phyloP scores from a whole-genome alignment of 495 filamentous ascomycete species.

The Neurospora sp. region DNA sequence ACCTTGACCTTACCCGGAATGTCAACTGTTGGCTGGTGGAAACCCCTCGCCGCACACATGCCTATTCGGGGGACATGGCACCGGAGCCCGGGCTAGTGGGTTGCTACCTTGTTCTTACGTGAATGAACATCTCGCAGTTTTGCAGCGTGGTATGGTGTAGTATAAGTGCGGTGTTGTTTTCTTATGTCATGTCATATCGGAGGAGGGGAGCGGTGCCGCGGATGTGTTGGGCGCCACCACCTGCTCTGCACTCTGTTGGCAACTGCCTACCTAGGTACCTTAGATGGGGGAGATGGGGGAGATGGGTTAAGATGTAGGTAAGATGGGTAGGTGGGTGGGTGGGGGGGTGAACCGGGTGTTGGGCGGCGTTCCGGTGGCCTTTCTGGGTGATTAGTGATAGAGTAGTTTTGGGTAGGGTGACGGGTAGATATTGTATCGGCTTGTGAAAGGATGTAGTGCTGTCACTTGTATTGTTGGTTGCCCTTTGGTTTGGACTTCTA shows the following conservation, averaged over 20 bases:
- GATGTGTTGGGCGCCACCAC: not conserved
- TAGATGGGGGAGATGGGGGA: not conserved
- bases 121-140: not conserved
- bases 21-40: not conserved
- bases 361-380: not conserved
- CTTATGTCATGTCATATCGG: not conserved
- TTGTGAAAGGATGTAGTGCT: not conserved
- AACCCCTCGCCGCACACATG: not conserved
- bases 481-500: not conserved
- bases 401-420: not conserved
- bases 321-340: not conserved
- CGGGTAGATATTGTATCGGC: not conserved
- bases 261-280: not conserved
- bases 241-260: not conserved
- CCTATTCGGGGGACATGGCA: not conserved
- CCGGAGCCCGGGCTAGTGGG: not conserved
- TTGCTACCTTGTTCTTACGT: not conserved
- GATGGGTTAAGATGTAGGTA: not conserved
- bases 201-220: not conserved
- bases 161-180: not conserved
- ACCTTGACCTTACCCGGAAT: not conserved
- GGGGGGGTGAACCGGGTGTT: not conserved
- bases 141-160: not conserved
- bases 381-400: not conserved
- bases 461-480: not conserved